phyloP scores from a whole-genome alignment of 257 asterid genomes.

The Plantago ovata region DNA sequence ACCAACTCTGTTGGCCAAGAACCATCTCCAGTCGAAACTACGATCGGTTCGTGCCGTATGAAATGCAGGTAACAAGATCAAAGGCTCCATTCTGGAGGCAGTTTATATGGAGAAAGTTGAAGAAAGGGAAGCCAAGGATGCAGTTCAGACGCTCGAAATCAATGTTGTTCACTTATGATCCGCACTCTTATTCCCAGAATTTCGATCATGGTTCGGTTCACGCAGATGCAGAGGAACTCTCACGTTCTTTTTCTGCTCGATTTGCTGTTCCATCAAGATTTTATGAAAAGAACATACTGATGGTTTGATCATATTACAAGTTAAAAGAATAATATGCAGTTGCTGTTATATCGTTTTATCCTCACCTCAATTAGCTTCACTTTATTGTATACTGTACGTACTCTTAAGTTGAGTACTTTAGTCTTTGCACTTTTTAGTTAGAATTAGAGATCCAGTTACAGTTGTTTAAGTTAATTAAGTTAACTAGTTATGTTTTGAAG shows the following conservation, averaged over 20 bases:
- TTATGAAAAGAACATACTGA: slow-evolving; percentile 33
- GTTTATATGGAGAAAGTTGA: slow-evolving; percentile 57
- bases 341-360: not conserved
- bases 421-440: too few species aligned
- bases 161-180: slow-evolving; percentile 56
- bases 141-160: slow-evolving; percentile 23
- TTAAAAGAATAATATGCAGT: not conserved
- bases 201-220: slow-evolving; percentile 49
- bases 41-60: slow-evolving; percentile 25
- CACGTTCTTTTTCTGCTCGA: slow-evolving; percentile 66
- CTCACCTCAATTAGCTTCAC: not conserved
- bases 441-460: too few species aligned
- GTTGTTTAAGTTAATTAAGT: too few species aligned
- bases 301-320: slow-evolving; percentile 19
- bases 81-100: slow-evolving; percentile 41
- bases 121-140: slow-evolving; percentile 50
- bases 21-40: slow-evolving; percentile 33
- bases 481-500: too few species aligned
- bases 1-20: slow-evolving; percentile 33
- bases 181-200: slow-evolving; percentile 52
- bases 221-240: slow-evolving; percentile 47
- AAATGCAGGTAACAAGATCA: slow-evolving; percentile 25
- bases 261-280: slow-evolving; percentile 66
- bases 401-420: too few species aligned
- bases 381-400: too few species aligned